phyloP scores from a whole-genome alignment of 179 eudicot species.

The Sideroxylon spinosum region DNA sequence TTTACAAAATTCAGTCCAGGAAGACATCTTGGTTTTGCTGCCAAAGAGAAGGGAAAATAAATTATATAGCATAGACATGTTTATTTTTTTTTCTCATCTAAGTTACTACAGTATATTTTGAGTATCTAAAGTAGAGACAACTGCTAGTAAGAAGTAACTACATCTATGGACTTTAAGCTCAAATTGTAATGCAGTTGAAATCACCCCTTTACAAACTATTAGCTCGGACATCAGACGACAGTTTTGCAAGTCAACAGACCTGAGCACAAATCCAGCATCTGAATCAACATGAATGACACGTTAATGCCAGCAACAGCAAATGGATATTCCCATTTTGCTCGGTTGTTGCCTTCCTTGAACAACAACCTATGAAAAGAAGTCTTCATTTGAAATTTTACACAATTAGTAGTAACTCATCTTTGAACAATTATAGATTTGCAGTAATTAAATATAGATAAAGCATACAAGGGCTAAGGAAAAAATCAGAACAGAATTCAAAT shows the following conservation, averaged over 20 bases:
- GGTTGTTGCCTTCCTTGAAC: constrained; percentile 62
- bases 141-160: background rate
- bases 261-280: constrained; percentile 64
- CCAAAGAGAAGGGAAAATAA: constrained; percentile 17
- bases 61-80: background rate
- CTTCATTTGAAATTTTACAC: constrained; percentile 44
- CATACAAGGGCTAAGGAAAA: background rate
- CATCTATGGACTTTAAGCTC: background rate
- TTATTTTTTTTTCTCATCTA: background rate
- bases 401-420: constrained; percentile 31
- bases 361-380: constrained; percentile 68
- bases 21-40: constrained; percentile 74
- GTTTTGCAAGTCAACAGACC: constrained; percentile 29
- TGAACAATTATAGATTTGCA: background rate
- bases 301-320: constrained; percentile 89
- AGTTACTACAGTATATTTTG: background rate
- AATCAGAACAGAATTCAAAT: background rate
- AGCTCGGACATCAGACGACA: background rate
- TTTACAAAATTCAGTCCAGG: constrained; percentile 61
- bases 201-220: too few relatives aligned
- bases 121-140: background rate
- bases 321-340: constrained; percentile 88
- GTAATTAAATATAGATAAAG: background rate
- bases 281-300: constrained; percentile 69
- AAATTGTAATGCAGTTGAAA: background rate